Base-by-base conservation (phyloP, 2,329 filamentous ascomycete genomes). In the Diaporthe vexans region DNA sequence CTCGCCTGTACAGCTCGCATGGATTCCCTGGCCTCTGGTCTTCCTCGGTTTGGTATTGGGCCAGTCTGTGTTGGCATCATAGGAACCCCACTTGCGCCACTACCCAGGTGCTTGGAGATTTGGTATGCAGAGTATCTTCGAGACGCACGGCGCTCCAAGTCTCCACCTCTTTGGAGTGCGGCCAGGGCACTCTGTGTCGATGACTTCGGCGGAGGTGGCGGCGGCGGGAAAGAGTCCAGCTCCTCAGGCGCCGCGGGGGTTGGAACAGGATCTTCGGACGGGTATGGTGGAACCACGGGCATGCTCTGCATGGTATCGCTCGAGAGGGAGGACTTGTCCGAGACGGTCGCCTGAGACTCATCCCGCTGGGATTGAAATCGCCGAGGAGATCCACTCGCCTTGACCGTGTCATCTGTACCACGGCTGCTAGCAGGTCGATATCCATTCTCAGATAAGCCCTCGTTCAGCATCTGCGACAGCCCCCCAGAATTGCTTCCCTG, bases 101-200 rank as follows among this genome's bases (percentile, higher is more conserved):
- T 90, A 15, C 96, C 96, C 2, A 98, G 87, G 79, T 98, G 95
- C 81, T 98, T 98, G 59, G 95, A 94, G 78, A 99, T 97, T 81
- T 99, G 97, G 81, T 98, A 99, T 71, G 95, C 94, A 2, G 97
- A 98, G 81, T 98, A 99, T 80, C 97, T 89, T 78, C 96, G 90
- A 19, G 97, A 99, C 0, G 97, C 97, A 81, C 97, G 90, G 81
- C 97, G 91, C 84, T 99, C 97, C 67, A 99, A 86, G 78, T 98
- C 95, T 26, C 96, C 96, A 46, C 95, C 95, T 83, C 95, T 91
- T 83, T 98, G 97, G 77, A 99, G 84, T 68, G 95, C 95, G 65
- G 95, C 95, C 70, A 99, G 86, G 7, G 97, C 97, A 85, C 97
- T 97, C 79, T 97, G 94, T 79, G 95, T 92, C 79, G 94, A 94